These are phyloP conservation scores for Lepiota subincarnata DNA, from an alignment of 768 basidiomycete genomes.

Conservation along the genomic window DNA sequence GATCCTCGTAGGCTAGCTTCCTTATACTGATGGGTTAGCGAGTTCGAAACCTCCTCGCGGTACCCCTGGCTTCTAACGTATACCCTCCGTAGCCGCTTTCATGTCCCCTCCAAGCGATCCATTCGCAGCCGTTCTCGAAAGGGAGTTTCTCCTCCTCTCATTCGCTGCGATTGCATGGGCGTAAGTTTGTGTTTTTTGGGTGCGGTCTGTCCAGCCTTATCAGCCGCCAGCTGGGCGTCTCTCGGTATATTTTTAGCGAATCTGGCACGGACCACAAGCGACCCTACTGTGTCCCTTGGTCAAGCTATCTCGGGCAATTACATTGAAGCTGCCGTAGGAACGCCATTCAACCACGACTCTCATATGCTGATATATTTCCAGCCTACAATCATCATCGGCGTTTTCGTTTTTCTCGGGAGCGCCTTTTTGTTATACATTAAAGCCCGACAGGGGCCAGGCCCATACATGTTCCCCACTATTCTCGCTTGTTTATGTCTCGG, in stretches of 20 bases:
- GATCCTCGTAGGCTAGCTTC: constrained; percentile 48
- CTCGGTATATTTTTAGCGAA: constrained; percentile 62
- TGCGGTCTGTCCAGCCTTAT: too few relatives aligned
- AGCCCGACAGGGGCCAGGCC: constrained; percentile 58
- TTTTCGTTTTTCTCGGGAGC: constrained; percentile 63
- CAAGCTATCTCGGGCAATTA: constrained; percentile 49
- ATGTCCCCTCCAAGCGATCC: constrained; percentile 66
- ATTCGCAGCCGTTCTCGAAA: constrained; percentile 64
- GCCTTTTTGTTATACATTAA: constrained; percentile 55
- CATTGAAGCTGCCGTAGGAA: constrained; percentile 44
- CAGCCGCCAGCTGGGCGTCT: constrained; percentile 52
- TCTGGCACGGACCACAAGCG: constrained; percentile 44
- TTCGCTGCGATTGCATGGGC: constrained; percentile 54
- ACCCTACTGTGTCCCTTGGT: constrained; percentile 31
- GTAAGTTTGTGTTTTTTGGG: constrained; percentile 33
- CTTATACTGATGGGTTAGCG: constrained; percentile 55
- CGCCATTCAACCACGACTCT: background rate
- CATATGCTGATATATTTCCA: constrained; percentile 17
- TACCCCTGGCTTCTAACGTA: background rate
- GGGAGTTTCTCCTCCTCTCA: constrained; percentile 51
- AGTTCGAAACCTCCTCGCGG: background rate
- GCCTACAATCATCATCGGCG: constrained; percentile 55
- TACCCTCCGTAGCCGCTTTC: constrained; percentile 42
- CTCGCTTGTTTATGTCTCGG: constrained; percentile 61
- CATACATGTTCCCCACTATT: constrained; percentile 51